These are phyloP conservation scores for Solanum tarijense DNA, from an alignment of 257 asterid species.

Conservation along the genomic window DNA sequence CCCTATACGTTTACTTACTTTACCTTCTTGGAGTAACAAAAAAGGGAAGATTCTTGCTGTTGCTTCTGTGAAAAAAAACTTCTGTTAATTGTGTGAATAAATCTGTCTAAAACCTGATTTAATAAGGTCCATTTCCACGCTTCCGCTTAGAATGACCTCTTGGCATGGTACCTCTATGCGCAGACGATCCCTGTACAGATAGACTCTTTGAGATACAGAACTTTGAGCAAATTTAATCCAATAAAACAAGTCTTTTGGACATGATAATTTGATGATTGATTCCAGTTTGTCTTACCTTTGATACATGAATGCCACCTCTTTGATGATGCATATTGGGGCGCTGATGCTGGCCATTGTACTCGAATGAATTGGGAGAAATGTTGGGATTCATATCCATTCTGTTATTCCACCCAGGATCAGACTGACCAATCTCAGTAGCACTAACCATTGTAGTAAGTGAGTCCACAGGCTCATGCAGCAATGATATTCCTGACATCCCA, in stretches of 20 bases:
- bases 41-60: neutral
- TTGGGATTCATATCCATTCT: conserved; percentile 8
- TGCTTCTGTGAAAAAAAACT: neutral
- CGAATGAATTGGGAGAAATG: conserved; percentile 21
- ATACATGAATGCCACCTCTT: neutral
- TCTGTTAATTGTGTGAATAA: neutral
- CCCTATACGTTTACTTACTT: neutral
- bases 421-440: conserved; percentile 30
- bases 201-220: neutral
- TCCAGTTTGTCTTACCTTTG: neutral
- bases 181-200: neutral
- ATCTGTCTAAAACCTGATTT: neutral
- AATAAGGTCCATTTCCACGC: conserved; percentile 12
- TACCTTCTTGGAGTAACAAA: neutral
- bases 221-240: neutral
- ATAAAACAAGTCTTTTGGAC: neutral
- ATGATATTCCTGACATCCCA: conserved; percentile 49
- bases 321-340: conserved; percentile 7
- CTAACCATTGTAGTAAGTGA: conserved; percentile 27
- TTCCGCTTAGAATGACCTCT: conserved; percentile 11
- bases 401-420: conserved; percentile 1
- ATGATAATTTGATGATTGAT: conserved; percentile 1
- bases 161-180: neutral
- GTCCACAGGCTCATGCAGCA: conserved; percentile 29
- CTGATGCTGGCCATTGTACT: neutral